A percentile compares a stretch with the other conserved stretches of the same genome.
These are phyloP conservation scores for Bruguiera gymnorhiza DNA, from an alignment of 345 rosid species.

Conservation along the genomic window DNA sequence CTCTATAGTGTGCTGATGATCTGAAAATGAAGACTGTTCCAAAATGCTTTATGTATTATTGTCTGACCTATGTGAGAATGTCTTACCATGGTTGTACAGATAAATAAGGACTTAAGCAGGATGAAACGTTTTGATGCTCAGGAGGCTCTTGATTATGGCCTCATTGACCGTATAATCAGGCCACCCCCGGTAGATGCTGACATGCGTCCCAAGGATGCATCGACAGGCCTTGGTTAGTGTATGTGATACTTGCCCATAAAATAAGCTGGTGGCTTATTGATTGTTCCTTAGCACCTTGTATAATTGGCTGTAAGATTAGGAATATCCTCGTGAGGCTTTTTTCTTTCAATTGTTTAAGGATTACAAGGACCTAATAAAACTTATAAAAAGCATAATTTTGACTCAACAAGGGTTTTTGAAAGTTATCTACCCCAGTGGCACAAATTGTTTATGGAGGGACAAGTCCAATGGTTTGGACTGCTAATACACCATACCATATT, in stretches of 20 bases:
- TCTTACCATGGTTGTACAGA: constrained; percentile 31
- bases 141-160: constrained; percentile 80
- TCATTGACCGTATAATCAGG: constrained; percentile 66
- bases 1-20: too few species aligned
- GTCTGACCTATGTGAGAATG: neutral
- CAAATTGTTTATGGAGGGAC: neutral
- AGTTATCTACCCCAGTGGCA: neutral
- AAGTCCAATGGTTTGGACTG: neutral
- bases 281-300: constrained; percentile 1
- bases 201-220: constrained; percentile 43
- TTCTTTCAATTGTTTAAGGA: constrained; percentile 9
- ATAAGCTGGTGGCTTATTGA: neutral
- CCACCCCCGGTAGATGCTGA: constrained; percentile 62
- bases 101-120: constrained; percentile 58
- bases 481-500: too few species aligned
- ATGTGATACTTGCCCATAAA: neutral
- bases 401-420: neutral
- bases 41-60: neutral
- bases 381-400: neutral
- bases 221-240: constrained; percentile 54
- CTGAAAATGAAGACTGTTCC: too few species aligned
- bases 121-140: constrained; percentile 62
- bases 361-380: neutral
- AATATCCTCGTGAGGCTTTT: constrained; percentile 6
- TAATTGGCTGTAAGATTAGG: neutral